Conservation (phyloP, 306 rosid genomes). For the Geum urbanum region DNA sequence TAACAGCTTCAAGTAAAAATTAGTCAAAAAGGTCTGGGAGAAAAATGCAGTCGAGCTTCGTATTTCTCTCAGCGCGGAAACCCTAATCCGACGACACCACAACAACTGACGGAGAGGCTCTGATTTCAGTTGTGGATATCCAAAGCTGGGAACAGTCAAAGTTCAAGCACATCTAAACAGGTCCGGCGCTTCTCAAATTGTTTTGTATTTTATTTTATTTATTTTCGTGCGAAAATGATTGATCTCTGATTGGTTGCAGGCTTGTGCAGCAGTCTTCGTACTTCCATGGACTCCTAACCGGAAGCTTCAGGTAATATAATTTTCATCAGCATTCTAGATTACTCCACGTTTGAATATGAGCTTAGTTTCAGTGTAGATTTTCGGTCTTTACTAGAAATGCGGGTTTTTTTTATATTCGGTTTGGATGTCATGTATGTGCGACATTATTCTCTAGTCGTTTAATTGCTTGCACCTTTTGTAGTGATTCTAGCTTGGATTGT, state of each 20-base stretch:
- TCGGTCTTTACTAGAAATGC: neutral
- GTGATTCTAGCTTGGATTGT: constrained; percentile 54
- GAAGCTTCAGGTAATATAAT: constrained; percentile 59
- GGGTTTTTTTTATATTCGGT: neutral
- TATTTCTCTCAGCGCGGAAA: neutral
- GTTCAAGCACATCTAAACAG: constrained; percentile 47
- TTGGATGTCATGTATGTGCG: neutral
- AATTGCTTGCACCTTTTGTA: constrained; percentile 17
- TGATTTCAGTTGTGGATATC: constrained; percentile 37
- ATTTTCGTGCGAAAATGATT: constrained; percentile 14
- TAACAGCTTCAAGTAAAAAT: too few species aligned
- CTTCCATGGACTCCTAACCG: constrained; percentile 58
- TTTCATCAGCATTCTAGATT: too few species aligned
- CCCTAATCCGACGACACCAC: constrained; percentile 19
- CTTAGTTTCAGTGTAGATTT: neutral
- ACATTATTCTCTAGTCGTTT: neutral
- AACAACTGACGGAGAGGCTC: constrained; percentile 23
- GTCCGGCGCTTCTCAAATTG: constrained; percentile 23
- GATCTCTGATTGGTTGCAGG: constrained; percentile 28
- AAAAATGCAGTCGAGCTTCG: too few species aligned
- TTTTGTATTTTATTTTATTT: neutral
- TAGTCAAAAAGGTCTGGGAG: too few species aligned
- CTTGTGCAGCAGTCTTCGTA: constrained; percentile 54
- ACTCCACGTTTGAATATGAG: neutral
- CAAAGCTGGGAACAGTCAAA: constrained; percentile 45